Evolutionary conservation across 208 protist species (phyloP), one percentile per base, ranked within the genome.

Genomic region (Crithidia bombi): DNA sequence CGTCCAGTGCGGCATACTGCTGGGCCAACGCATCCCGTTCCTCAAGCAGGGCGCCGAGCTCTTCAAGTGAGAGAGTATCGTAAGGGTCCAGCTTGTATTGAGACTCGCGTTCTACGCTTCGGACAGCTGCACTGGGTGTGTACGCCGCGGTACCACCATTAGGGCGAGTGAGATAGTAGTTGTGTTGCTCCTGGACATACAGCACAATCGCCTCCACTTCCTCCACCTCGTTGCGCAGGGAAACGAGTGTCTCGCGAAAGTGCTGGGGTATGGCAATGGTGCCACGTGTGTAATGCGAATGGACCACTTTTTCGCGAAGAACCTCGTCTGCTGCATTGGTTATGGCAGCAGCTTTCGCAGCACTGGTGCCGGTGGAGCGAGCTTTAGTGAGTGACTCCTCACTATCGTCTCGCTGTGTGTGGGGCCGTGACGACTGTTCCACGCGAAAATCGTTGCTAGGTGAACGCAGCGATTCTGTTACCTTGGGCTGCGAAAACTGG

Each of bases 1-100:
- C 63, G 50, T 82, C 81, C 14, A 78, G 21, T 2, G 70, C 50
- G 10, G 47, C 65, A 44, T 80, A 83, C 64, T 79, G 75, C 33
- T 86, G 78, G 56, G 75, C 71, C 19, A 94, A 69, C 3, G 59
- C 51, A 63, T 94, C 89, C 11, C 89, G 64, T 57, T 92, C 82
- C 50, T 90, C 89, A n/a, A 91, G 50, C 33, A 92, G 54, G 46
- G 63, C 19, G 7, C 86, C 84, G 21, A 94, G 71, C 50, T 89
- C 75, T 47, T 86, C 71, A 21, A 94, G 69, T 32, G 83, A 84
- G 47, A 86, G 73, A 17, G 59, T 78, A n/a, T 73, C 41, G 52
- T 68, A 51, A 10, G 36, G 72, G 15, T 65, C 61, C 19, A 61
- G 57, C 3, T 23, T 32, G 32, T 58, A 65, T 38, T 75, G 51